Evolutionary conservation across 1,139 yeast species (phyloP).

Genomic region (Taphrina sp.): DNA sequence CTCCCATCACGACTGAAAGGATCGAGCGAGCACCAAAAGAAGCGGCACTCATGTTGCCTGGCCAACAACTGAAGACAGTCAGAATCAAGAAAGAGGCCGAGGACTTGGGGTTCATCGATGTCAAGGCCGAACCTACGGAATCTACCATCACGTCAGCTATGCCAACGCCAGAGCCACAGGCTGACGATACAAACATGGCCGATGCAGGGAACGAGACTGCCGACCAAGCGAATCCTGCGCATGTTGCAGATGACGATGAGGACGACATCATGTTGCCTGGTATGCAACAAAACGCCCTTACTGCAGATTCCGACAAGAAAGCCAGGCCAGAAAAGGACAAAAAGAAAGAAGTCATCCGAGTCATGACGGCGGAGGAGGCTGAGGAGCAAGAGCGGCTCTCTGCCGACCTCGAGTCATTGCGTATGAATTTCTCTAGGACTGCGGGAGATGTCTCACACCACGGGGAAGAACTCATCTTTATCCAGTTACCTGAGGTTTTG

Average conservation of each 20-base stretch:
- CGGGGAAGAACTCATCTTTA: constrained; percentile 52
- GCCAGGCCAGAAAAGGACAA: background rate
- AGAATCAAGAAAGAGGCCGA: constrained; percentile 18
- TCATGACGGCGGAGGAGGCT: constrained; percentile 13
- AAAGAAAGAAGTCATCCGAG: constrained; percentile 1
- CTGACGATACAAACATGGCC: too few species aligned
- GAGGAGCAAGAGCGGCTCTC: constrained; percentile 11
- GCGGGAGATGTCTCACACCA: constrained; percentile 42
- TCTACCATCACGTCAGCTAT: constrained; percentile 7
- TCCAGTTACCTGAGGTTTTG: constrained; percentile 70
- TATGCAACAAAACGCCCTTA: background rate
- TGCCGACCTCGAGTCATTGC: constrained; percentile 3
- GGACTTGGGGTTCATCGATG: constrained; percentile 13
- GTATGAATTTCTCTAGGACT: background rate
- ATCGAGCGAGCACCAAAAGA: constrained; percentile 13
- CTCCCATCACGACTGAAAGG: constrained; percentile 21
- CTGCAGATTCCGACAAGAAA: background rate
- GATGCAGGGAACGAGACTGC: background rate
- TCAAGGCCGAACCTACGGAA: constrained; percentile 17
- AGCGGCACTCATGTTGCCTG: constrained; percentile 3
- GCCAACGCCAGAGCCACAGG: background rate
- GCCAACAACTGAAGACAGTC: background rate
- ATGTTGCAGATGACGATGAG: constrained; percentile 1
- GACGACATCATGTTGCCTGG: constrained; percentile 21
- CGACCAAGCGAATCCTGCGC: background rate